These are phyloP conservation scores for Amanita pseudoporphyria DNA, from an alignment of 768 basidiomycete species.

Conservation along the genomic window DNA sequence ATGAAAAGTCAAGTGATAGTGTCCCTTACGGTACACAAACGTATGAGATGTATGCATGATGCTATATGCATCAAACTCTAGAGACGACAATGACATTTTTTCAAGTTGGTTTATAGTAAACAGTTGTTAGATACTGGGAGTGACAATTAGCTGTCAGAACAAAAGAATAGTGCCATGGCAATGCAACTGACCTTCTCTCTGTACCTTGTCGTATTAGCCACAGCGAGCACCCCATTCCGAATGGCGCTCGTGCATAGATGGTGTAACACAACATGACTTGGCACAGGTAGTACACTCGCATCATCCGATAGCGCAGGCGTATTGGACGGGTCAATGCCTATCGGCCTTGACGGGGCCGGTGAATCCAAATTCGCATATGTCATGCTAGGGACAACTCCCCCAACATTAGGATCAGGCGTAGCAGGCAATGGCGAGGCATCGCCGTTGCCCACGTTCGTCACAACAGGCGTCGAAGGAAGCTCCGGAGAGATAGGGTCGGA, in stretches of 20 bases:
- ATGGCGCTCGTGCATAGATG: conserved; percentile 96
- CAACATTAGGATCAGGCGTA: neutral
- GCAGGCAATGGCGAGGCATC: conserved; percentile 6
- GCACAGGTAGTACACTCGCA: conserved; percentile 83
- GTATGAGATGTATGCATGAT: neutral
- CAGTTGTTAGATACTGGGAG: conserved; percentile 7
- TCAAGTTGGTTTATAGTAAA: conserved; percentile 9
- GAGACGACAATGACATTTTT: neutral
- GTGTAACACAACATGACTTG: conserved; percentile 88
- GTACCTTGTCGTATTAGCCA: conserved; percentile 88
- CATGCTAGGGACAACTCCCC: neutral
- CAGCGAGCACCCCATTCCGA: conserved; percentile 84
- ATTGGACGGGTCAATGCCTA: conserved; percentile 25
- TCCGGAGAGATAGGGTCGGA: conserved; percentile 4
- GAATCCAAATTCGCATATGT: neutral
- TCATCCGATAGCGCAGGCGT: conserved; percentile 66
- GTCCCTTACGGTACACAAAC: neutral
- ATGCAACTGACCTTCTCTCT: conserved; percentile 64
- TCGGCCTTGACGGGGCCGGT: conserved; percentile 18
- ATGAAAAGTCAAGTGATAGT: neutral
- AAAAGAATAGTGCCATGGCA: neutral
- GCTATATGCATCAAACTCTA: conserved; percentile 6
- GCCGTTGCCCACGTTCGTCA: conserved; percentile 1
- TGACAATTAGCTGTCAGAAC: neutral
- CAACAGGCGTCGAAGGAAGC: neutral